These are phyloP conservation scores for Fusarium sp. DNA, from an alignment of 2,329 filamentous ascomycete genomes.

Conservation along the genomic window DNA sequence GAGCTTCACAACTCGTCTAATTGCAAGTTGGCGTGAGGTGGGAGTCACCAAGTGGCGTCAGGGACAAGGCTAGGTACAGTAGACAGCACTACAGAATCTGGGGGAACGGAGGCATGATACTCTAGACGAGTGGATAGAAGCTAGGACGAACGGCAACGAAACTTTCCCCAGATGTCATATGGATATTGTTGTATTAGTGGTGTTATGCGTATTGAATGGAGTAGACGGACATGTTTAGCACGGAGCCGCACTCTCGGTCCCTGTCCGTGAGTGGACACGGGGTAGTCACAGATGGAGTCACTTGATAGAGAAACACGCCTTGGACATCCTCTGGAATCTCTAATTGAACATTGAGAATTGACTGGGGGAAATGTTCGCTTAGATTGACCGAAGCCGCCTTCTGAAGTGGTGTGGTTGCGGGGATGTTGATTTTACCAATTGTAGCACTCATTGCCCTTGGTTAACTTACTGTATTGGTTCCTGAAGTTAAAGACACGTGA, in stretches of 20 bases:
- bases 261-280: slow-evolving; percentile 42
- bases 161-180: slow-evolving; percentile 35
- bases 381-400: neutral
- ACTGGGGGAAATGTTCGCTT: slow-evolving; percentile 16
- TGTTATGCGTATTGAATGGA: slow-evolving; percentile 23
- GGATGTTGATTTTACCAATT: slow-evolving; percentile 19
- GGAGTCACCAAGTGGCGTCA: slow-evolving; percentile 26
- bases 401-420: slow-evolving; percentile 2
- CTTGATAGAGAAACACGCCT: slow-evolving; percentile 14
- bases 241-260: slow-evolving; percentile 47
- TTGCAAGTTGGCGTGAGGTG: slow-evolving; percentile 20
- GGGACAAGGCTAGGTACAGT: slow-evolving; percentile 20
- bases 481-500: slow-evolving; percentile 28
- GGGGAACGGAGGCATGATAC: slow-evolving; percentile 40
- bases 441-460: slow-evolving; percentile 10
- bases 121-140: slow-evolving; percentile 25
- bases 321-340: slow-evolving; percentile 8
- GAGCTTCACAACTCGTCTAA: slow-evolving; percentile 12
- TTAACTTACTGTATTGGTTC: neutral
- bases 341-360: slow-evolving; percentile 23
- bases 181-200: slow-evolving; percentile 7
- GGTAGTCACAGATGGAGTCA: slow-evolving; percentile 11
- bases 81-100: slow-evolving; percentile 28
- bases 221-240: slow-evolving; percentile 25
- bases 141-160: slow-evolving; percentile 47